Evolutionary conservation across 1,284 basidiomycete genomes (phyloP).

Genomic region (Salmacisia buchloeana): DNA sequence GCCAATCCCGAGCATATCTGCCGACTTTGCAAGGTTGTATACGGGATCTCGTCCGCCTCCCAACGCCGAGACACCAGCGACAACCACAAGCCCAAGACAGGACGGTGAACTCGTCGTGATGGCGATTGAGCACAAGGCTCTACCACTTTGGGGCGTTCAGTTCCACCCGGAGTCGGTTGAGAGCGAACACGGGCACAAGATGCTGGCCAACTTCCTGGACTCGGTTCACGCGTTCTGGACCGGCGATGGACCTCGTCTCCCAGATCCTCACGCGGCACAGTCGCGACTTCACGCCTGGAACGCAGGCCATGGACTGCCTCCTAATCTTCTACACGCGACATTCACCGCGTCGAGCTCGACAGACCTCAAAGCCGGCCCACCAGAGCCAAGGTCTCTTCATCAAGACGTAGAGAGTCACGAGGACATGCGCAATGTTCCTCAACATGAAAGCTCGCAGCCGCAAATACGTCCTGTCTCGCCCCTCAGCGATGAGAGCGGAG

Average conservation of each 20-base stretch:
- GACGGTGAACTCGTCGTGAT: constrained; percentile 29
- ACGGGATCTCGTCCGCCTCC: background rate
- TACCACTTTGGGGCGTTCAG: constrained; percentile 82
- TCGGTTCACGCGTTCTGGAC: constrained; percentile 27
- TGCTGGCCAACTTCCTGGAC: constrained; percentile 40
- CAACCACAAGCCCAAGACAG: background rate
- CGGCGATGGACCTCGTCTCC: background rate
- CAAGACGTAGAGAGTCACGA: no score
- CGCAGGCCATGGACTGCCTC: background rate
- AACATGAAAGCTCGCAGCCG: no score
- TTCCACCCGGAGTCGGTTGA: constrained; percentile 71
- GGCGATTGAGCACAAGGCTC: constrained; percentile 34
- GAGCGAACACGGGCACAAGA: constrained; percentile 22
- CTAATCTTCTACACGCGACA: background rate
- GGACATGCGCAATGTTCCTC: no score
- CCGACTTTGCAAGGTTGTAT: no score
- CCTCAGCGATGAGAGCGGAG: background rate
- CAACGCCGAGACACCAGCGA: constrained; percentile 13
- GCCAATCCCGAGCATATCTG: background rate
- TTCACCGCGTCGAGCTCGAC: no score
- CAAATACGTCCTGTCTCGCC: no score
- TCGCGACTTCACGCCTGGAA: background rate
- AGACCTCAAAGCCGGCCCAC: no score
- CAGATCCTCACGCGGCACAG: background rate
- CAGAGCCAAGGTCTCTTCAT: no score